Conservation (phyloP, 225 moss, liverwort and hornwort species). For the Bryum argenteum region DNA sequence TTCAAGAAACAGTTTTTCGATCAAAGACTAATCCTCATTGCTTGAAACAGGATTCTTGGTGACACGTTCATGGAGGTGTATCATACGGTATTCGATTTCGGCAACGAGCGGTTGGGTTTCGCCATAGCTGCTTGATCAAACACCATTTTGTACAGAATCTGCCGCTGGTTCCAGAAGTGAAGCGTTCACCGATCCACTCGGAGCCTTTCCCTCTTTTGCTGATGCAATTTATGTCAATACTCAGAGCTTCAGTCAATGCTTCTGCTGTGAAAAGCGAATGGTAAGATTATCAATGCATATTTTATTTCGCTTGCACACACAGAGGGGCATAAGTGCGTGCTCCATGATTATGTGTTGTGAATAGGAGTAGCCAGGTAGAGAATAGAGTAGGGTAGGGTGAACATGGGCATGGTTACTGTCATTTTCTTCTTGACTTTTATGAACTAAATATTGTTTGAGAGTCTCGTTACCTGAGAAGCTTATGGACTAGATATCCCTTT, state of each 20-base stretch:
- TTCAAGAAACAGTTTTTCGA: background rate
- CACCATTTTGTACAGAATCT: background rate
- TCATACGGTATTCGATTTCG: slow-evolving; percentile 91
- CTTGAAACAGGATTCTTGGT: slow-evolving; percentile 60
- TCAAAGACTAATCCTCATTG: background rate
- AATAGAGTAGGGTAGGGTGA: background rate
- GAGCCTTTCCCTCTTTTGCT: background rate
- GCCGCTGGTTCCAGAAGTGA: background rate
- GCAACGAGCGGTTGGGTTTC: slow-evolving; percentile 81
- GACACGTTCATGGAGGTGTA: slow-evolving; percentile 81
- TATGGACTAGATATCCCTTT: background rate
- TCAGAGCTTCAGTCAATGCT: too few species aligned
- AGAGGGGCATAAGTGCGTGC: background rate
- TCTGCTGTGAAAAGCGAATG: too few species aligned
- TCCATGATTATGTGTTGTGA: background rate
- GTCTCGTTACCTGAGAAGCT: background rate
- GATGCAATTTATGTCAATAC: too few species aligned
- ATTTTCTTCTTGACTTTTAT: background rate
- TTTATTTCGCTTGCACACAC: background rate
- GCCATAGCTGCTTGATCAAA: slow-evolving; percentile 54
- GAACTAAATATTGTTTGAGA: background rate
- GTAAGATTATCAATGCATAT: too few species aligned
- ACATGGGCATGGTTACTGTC: background rate
- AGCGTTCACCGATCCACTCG: background rate
- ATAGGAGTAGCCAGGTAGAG: background rate